These are phyloP conservation scores for Taiozyma onychis DNA, from an alignment of 1,139 yeast genomes.

Conservation along the genomic window DNA sequence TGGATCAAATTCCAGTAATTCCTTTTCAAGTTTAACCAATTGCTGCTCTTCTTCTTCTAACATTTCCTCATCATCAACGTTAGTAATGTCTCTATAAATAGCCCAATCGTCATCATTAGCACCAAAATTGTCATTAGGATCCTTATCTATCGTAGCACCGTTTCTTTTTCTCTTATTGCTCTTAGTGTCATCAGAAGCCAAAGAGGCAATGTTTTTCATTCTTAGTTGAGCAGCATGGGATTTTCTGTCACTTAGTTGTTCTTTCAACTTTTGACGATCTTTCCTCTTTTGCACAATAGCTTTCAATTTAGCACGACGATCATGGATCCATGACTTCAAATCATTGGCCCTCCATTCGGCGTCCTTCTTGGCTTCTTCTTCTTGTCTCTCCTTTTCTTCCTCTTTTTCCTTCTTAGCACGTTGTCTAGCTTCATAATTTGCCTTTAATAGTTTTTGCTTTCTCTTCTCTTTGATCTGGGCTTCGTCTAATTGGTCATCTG, in stretches of 20 bases:
- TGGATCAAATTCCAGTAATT: conserved; percentile 76
- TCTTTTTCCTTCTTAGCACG: conserved; percentile 79
- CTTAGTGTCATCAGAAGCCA: conserved; percentile 65
- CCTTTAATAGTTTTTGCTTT: conserved; percentile 74
- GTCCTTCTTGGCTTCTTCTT: conserved; percentile 56
- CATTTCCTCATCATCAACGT: conserved; percentile 68
- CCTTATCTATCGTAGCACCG: conserved; percentile 72
- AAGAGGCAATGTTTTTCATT: conserved; percentile 85
- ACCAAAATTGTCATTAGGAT: conserved; percentile 92
- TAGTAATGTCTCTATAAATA: conserved; percentile 78
- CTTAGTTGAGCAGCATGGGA: conserved; percentile 89
- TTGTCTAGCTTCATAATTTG: conserved; percentile 83
- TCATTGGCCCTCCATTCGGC: conserved; percentile 74
- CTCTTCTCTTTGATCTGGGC: conserved; percentile 85
- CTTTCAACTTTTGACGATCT: conserved; percentile 65
- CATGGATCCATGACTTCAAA: conserved; percentile 72
- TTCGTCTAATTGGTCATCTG: conserved; percentile 76
- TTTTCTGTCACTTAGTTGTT: conserved; percentile 81
- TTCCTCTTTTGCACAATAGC: conserved; percentile 51
- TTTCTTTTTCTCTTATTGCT: conserved; percentile 44
- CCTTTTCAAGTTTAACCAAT: conserved; percentile 62
- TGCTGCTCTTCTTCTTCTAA: conserved; percentile 64
- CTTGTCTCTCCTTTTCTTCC: conserved; percentile 45
- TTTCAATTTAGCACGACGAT: conserved; percentile 59
- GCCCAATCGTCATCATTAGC: conserved; percentile 97